Base-by-base conservation (phyloP, 495 filamentous ascomycete genomes). In the Hypoxylon crocopeplum region DNA sequence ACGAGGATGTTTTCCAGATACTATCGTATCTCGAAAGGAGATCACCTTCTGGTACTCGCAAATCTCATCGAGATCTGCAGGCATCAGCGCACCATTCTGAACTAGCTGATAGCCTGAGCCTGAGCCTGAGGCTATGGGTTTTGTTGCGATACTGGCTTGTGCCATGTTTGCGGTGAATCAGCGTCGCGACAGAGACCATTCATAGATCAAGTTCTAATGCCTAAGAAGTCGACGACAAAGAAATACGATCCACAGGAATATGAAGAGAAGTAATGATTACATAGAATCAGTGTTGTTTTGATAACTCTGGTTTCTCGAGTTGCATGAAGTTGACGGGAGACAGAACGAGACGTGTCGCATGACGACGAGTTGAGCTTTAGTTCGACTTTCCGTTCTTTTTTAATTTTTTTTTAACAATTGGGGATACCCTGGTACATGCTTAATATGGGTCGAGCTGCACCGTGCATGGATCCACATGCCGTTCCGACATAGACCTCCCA, bases 31-130 rank as follows among this genome's bases (percentile, higher is more conserved):
- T 64, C 84, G 87, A 64, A 96, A 85, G 51, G 74, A 81, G 48
- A 92, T 69, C 63, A 96, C 86, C 68, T 88, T 90, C 66, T 88
- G 82, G 73, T 86, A 90, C 67, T 90, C 84, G 56, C 64, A 67
- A 30, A 81, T 71, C 59, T 76, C 70, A 58, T 71, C 56, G 40
- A 71, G 64, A 52, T 76, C 71, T 29, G 66, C 63, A 27, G 57
- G 41, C 17, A 58, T 55, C 30, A 68, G 40, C 2, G 46, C 34
- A 56, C 50, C 56, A 59, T 59, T 65, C 19, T 51, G 37, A 56
- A 21, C 40, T 41, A 39, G 51, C 25, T 61, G 46, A 39, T 48
- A 42, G 41, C 47, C 41, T 27, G 24, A 27, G 8, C 24, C 24
- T 27, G 24, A 27, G 24, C 24, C 24, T 20, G 51, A 25, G 20